Conservation (phyloP, 2,329 filamentous ascomycete genomes). For the Zalaria sp. region DNA sequence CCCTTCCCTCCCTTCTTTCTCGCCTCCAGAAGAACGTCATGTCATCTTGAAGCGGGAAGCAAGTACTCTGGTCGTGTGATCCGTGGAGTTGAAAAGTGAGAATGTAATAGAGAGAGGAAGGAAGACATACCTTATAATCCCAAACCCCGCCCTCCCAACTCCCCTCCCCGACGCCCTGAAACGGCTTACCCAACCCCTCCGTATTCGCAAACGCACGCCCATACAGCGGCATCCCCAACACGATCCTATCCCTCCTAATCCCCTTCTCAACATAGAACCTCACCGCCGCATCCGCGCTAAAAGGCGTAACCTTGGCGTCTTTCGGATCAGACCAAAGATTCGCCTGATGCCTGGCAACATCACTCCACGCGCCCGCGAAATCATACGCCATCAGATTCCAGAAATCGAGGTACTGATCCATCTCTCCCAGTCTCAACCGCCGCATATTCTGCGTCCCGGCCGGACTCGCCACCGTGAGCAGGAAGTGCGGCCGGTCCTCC, state of each 20-base stretch:
- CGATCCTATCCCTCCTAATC: slow-evolving; percentile 57
- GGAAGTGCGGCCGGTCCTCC: slow-evolving; percentile 22
- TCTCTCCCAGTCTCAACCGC: slow-evolving; percentile 24
- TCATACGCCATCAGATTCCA: slow-evolving; percentile 40
- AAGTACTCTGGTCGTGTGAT: too few relatives aligned
- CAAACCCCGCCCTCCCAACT: slow-evolving; percentile 72
- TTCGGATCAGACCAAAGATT: slow-evolving; percentile 52
- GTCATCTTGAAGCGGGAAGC: too few relatives aligned
- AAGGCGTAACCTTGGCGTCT: slow-evolving; percentile 57
- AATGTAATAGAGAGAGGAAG: too few relatives aligned
- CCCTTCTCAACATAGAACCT: slow-evolving; percentile 49
- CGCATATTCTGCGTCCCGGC: slow-evolving; percentile 27
- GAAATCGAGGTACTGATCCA: slow-evolving; percentile 31
- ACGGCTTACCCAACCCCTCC: slow-evolving; percentile 56
- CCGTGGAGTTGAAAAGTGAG: too few relatives aligned
- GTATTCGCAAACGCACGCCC: slow-evolving; percentile 75
- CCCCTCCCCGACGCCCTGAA: slow-evolving; percentile 51
- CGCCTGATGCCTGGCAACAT: slow-evolving; percentile 58
- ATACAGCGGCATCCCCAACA: slow-evolving; percentile 85
- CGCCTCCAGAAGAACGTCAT: too few relatives aligned
- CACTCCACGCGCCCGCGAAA: slow-evolving; percentile 66
- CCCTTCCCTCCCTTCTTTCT: too few relatives aligned
- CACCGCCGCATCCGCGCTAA: slow-evolving; percentile 59
- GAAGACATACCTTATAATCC: slow-evolving; percentile 55
- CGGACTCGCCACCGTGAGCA: slow-evolving; percentile 30